Evolutionary conservation across 257 asterid genomes (phyloP).

Genomic region (Nicotiana knightiana): DNA sequence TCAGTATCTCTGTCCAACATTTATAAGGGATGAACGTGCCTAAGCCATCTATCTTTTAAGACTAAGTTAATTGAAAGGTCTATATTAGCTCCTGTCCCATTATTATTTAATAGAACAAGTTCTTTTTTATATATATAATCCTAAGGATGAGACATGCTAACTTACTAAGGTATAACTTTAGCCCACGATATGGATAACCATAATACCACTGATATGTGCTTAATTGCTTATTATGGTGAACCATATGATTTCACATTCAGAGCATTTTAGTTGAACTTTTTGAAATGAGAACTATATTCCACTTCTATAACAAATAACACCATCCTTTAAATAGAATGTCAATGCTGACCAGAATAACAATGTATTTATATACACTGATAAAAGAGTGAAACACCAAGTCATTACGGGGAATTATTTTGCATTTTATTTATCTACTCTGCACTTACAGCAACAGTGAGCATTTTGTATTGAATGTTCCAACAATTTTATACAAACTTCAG

Average conservation of each 20-base stretch:
- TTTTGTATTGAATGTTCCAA: neutral
- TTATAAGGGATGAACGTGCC: neutral
- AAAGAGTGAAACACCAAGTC: neutral
- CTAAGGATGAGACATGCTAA: neutral
- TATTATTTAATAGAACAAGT: neutral
- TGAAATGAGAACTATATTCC: neutral
- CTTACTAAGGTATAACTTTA: neutral
- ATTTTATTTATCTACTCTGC: neutral
- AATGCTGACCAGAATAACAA: neutral
- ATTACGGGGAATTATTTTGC: neutral
- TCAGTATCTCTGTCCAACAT: neutral
- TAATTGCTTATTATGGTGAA: neutral
- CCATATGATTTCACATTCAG: neutral
- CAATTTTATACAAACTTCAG: slow-evolving; percentile 2
- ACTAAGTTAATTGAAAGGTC: neutral
- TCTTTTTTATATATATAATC: neutral
- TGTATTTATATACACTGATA: neutral
- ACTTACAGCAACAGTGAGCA: neutral
- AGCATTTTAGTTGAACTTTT: neutral
- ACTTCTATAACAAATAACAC: neutral
- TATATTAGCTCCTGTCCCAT: neutral
- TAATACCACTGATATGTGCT: no score
- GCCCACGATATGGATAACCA: neutral
- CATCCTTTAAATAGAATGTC: neutral
- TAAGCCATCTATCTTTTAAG: neutral